Percentiles rank a stretch among this genome's conserved stretches.
Conservation (phyloP, 208 protist species). For the Trypanosoma scelopori region DNA sequence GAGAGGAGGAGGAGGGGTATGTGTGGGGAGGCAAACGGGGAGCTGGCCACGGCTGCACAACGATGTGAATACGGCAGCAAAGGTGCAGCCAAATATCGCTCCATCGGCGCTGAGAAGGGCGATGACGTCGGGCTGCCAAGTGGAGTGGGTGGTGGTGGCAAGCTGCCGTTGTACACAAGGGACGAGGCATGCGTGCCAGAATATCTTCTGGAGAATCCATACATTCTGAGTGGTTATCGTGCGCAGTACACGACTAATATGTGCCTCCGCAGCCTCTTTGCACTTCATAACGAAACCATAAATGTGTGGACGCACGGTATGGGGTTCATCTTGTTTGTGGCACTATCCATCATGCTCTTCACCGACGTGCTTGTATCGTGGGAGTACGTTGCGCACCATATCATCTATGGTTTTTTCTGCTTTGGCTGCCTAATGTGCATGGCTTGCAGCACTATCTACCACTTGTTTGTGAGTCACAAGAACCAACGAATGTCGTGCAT, state of each 20-base stretch:
- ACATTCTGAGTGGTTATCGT: slow-evolving; percentile 65
- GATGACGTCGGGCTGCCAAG: too few relatives aligned
- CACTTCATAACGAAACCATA: slow-evolving; percentile 85
- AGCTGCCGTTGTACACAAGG: slow-evolving; percentile 31
- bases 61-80: too few relatives aligned
- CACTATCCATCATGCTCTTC: slow-evolving; percentile 46
- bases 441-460: slow-evolving; percentile 42
- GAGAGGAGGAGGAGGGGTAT: too few relatives aligned
- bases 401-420: slow-evolving; percentile 36
- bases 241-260: slow-evolving; percentile 56
- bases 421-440: slow-evolving; percentile 44
- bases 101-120: too few relatives aligned
- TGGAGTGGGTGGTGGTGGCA: background rate
- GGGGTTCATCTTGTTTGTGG: slow-evolving; percentile 63
- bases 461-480: slow-evolving; percentile 46
- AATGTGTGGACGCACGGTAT: slow-evolving; percentile 86
- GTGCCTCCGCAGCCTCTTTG: slow-evolving; percentile 64
- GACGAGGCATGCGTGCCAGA: slow-evolving; percentile 21
- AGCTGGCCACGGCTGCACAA: too few relatives aligned
- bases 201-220: slow-evolving; percentile 32
- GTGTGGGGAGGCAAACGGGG: too few relatives aligned
- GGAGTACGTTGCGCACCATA: slow-evolving; percentile 26
- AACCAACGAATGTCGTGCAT: slow-evolving; percentile 23
- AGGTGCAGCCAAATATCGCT: too few relatives aligned
- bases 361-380: slow-evolving; percentile 26